phyloP scores from a whole-genome alignment of 108 stramenopile species.

The Cyclotella distinguenda region DNA sequence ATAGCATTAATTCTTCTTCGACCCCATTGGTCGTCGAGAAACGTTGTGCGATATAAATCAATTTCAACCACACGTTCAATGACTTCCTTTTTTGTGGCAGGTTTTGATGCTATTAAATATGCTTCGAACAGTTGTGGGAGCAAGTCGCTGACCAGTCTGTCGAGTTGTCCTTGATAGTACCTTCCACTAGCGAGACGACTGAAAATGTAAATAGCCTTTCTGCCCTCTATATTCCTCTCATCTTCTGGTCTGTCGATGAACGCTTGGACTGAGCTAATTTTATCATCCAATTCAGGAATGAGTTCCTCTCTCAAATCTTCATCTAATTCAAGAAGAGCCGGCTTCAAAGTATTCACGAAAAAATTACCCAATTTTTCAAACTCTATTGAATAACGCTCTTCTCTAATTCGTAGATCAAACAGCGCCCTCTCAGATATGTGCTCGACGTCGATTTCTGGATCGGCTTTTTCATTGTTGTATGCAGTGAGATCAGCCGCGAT shows the following conservation, averaged over 20 bases:
- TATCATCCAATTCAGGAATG: slow-evolving; percentile 10
- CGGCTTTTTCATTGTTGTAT: not conserved
- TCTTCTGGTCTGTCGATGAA: not conserved
- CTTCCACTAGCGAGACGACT: slow-evolving; percentile 18
- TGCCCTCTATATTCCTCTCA: not conserved
- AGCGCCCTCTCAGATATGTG: not conserved
- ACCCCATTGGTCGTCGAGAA: not conserved
- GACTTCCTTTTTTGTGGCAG: slow-evolving; percentile 20
- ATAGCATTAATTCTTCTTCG: slow-evolving; percentile 23
- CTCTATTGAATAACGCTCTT: slow-evolving; percentile 20
- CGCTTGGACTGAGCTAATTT: slow-evolving; percentile 10
- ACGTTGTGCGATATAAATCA: slow-evolving; percentile 12
- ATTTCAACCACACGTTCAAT: slow-evolving; percentile 17
- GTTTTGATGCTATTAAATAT: slow-evolving; percentile 16
- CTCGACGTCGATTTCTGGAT: not conserved
- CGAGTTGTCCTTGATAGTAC: slow-evolving; percentile 23
- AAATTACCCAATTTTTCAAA: slow-evolving; percentile 23
- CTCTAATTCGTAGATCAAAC: slow-evolving; percentile 34
- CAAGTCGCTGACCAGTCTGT: slow-evolving; percentile 6
- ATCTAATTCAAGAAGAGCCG: slow-evolving; percentile 23
- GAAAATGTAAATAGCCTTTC: not conserved
- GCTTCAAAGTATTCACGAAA: slow-evolving; percentile 13
- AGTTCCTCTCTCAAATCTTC: slow-evolving; percentile 1
- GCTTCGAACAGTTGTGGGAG: slow-evolving; percentile 17
- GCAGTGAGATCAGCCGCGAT: not conserved